Conservation (phyloP, 768 basidiomycete genomes). For the Termitomyces sp. region DNA sequence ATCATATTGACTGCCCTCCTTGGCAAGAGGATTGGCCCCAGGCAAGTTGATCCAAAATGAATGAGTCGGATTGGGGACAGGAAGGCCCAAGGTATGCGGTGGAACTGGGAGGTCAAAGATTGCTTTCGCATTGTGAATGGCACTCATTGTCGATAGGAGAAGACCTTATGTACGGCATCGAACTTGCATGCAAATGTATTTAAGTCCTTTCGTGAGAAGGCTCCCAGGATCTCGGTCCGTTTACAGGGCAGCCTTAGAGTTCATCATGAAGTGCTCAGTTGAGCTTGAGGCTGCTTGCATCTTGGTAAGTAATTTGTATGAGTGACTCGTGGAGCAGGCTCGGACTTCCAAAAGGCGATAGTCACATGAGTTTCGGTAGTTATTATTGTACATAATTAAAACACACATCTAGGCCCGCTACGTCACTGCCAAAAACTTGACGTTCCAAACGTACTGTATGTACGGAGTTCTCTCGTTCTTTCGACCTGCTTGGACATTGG, state of each 20-base stretch:
- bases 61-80: conserved; percentile 56
- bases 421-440: no score
- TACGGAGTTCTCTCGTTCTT: no score
- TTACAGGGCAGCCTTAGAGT: not conserved
- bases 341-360: not conserved
- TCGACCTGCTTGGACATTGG: no score
- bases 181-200: not conserved
- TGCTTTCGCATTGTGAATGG: not conserved
- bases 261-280: not conserved
- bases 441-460: no score
- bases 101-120: conserved; percentile 5
- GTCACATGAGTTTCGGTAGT: no score
- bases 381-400: no score
- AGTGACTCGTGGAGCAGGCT: not conserved
- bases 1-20: conserved; percentile 55
- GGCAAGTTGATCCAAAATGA: conserved; percentile 70
- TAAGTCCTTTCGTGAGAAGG: not conserved
- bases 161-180: not conserved
- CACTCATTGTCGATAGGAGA: conserved; percentile 2
- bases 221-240: not conserved
- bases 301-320: not conserved
- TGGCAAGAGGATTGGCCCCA: conserved; percentile 60
- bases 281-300: not conserved
- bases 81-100: conserved; percentile 23
- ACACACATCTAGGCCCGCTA: no score